Percentiles rank a stretch among this genome's conserved stretches.
Evolutionary conservation across 306 rosid species (phyloP).

Genomic region (Ormosia emarginata): DNA sequence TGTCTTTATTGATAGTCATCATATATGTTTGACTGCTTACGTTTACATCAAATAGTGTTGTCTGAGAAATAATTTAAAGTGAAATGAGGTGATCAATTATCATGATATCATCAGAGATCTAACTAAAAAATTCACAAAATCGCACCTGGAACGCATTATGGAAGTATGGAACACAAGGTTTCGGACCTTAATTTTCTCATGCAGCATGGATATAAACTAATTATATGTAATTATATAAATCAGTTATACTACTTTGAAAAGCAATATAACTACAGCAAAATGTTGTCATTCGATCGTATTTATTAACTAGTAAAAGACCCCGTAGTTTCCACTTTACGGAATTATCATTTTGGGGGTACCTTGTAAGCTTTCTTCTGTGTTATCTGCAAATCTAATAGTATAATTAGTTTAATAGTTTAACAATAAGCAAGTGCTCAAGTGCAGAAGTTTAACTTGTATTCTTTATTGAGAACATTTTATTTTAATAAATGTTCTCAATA

Average conservation of each 20-base stretch:
- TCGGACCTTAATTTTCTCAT: neutral
- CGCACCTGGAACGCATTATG: neutral
- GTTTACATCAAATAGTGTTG: neutral
- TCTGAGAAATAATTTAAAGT: too few relatives aligned
- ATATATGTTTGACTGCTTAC: neutral
- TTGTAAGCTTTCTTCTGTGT: neutral
- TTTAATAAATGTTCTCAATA: neutral
- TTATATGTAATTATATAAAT: neutral
- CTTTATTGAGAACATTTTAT: neutral
- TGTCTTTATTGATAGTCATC: neutral
- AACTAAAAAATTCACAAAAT: neutral
- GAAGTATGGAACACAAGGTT: neutral
- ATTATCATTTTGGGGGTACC: neutral
- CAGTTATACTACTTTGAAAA: neutral
- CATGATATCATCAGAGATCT: neutral
- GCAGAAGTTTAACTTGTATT: neutral
- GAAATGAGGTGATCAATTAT: neutral
- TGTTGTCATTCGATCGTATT: neutral
- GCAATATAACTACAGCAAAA: neutral
- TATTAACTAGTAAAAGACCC: neutral
- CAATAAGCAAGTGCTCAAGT: neutral
- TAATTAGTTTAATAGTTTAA: neutral
- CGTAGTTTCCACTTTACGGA: too few relatives aligned
- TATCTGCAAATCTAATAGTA: too few relatives aligned
- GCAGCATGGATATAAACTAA: neutral